phyloP scores from a whole-genome alignment of 768 basidiomycete species.

The Lentinula sp. region DNA sequence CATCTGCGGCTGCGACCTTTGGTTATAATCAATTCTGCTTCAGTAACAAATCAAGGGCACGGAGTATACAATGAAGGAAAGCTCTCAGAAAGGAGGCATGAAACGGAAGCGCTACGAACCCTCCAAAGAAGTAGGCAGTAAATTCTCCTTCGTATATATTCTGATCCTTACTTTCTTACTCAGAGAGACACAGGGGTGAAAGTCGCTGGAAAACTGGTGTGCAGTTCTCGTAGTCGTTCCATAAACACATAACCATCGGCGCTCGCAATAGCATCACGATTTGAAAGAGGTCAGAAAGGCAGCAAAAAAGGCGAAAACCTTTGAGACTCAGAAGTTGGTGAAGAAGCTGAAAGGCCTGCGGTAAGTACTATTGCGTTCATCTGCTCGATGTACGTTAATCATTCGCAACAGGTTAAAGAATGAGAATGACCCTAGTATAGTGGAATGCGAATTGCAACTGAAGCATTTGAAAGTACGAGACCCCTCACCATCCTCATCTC shows the following conservation, averaged over 20 bases:
- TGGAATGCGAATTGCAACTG: constrained; percentile 55
- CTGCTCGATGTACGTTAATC: not conserved
- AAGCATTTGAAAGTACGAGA: constrained; percentile 54
- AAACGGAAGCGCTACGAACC: constrained; percentile 41
- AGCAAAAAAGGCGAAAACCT: constrained; percentile 74
- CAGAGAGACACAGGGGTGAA: constrained; percentile 36
- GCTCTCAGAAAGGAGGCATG: constrained; percentile 14
- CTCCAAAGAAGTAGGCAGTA: constrained; percentile 24
- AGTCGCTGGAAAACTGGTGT: constrained; percentile 51
- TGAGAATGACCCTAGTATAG: constrained; percentile 29
- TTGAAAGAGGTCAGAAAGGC: constrained; percentile 68
- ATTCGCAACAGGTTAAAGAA: constrained; percentile 27
- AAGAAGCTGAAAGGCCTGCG: constrained; percentile 72
- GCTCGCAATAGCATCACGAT: constrained; percentile 57
- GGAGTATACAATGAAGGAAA: not conserved
- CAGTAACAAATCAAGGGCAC: not conserved
- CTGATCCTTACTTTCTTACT: not conserved
- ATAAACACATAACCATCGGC: not conserved
- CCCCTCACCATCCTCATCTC: not conserved
- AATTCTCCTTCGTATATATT: not conserved
- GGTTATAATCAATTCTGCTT: not conserved
- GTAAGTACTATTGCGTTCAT: constrained; percentile 28
- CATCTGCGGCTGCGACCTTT: not conserved
- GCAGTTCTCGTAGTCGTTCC: constrained; percentile 17
- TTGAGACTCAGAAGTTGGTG: constrained; percentile 78